These are phyloP conservation scores for Scheffersomyces stambukii DNA, from an alignment of 1,139 yeast genomes.

Conservation along the genomic window DNA sequence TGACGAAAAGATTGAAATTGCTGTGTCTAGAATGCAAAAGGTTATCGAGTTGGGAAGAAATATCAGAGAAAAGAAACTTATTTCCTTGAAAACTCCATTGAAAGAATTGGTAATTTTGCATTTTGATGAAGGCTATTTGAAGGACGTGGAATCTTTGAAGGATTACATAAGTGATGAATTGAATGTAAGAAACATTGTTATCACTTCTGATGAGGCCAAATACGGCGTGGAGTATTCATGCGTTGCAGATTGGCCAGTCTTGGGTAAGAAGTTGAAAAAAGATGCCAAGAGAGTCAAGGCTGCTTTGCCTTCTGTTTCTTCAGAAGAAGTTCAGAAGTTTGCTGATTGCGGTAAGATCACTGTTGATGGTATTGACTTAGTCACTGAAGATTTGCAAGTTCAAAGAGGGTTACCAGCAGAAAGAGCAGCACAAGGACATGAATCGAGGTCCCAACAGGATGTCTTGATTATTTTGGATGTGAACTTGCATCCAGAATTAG, in stretches of 20 bases:
- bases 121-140: slow-evolving; percentile 67
- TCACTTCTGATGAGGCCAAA: slow-evolving; percentile 86
- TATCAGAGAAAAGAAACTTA: slow-evolving; percentile 91
- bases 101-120: slow-evolving; percentile 84
- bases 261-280: slow-evolving; percentile 94
- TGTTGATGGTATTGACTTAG: slow-evolving; percentile 86
- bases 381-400: slow-evolving; percentile 84
- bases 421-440: slow-evolving; percentile 63
- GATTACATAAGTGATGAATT: slow-evolving; percentile 84
- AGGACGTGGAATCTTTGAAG: slow-evolving; percentile 75
- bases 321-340: slow-evolving; percentile 78
- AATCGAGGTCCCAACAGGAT: slow-evolving; percentile 82
- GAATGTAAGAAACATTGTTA: slow-evolving; percentile 82
- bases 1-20: slow-evolving; percentile 73
- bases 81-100: slow-evolving; percentile 93
- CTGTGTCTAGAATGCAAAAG: slow-evolving; percentile 94
- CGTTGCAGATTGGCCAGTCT: slow-evolving; percentile 98
- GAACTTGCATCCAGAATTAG: slow-evolving; percentile 80
- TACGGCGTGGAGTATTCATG: slow-evolving; percentile 91
- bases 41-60: slow-evolving; percentile 95
- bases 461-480: slow-evolving; percentile 88
- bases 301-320: slow-evolving; percentile 77
- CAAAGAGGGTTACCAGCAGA: slow-evolving; percentile 77
- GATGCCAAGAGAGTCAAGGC: slow-evolving; percentile 93
- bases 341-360: slow-evolving; percentile 68